These are phyloP conservation scores for Diddensiella santjacobensis DNA, from an alignment of 805 yeast genomes.

Conservation along the genomic window DNA sequence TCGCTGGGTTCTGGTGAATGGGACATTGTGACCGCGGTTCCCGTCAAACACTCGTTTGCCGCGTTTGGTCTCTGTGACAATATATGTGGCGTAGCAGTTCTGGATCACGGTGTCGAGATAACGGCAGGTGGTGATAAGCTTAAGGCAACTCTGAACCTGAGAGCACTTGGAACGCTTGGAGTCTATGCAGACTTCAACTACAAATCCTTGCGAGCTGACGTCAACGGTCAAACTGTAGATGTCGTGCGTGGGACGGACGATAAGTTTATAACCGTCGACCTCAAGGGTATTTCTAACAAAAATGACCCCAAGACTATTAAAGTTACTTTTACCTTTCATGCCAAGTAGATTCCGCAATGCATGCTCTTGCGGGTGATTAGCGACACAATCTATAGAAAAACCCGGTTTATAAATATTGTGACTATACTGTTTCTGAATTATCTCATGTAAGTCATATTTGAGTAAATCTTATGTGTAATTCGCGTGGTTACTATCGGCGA, in stretches of 20 bases:
- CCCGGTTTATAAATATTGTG: too few species aligned
- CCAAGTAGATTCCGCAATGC: too few species aligned
- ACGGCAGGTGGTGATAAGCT: not conserved
- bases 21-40: constrained; percentile 21
- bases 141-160: constrained; percentile 2
- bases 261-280: not conserved
- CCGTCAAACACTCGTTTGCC: constrained; percentile 7
- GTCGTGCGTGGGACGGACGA: not conserved
- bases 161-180: constrained; percentile 17
- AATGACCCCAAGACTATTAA: too few species aligned
- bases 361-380: too few species aligned
- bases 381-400: too few species aligned
- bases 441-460: too few species aligned
- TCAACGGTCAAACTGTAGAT: not conserved
- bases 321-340: too few species aligned
- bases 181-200: constrained; percentile 5
- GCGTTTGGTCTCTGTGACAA: constrained; percentile 18
- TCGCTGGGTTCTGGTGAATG: constrained; percentile 18
- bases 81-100: constrained; percentile 17
- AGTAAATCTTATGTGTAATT: too few species aligned
- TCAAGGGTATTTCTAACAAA: too few species aligned
- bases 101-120: constrained; percentile 1
- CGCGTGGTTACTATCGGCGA: too few species aligned
- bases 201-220: not conserved
- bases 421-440: too few species aligned